Percentiles rank a stretch among this genome's conserved stretches.
phyloP scores from a whole-genome alignment of 2,329 filamentous ascomycete genomes.

The Fusarium nurragi region DNA sequence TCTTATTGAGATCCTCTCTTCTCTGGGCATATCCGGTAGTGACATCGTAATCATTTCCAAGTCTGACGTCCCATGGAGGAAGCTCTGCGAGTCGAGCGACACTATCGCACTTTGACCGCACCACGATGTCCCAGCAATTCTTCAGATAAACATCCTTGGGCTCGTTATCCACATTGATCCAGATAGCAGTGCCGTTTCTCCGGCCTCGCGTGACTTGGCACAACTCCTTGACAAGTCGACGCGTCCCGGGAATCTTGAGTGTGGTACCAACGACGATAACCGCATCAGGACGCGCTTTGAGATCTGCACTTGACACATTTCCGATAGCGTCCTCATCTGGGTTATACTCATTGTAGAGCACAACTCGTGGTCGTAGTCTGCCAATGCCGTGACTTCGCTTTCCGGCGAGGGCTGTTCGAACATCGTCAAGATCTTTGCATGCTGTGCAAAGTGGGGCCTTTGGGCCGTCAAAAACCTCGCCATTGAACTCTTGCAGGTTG shows the following conservation, averaged over 20 bases:
- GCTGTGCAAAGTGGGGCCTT: conserved; percentile 80
- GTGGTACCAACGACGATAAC: conserved; percentile 96
- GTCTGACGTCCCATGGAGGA: conserved; percentile 65
- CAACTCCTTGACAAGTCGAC: conserved; percentile 88
- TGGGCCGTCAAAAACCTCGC: conserved; percentile 82
- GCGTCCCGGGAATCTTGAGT: conserved; percentile 92
- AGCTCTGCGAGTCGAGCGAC: conserved; percentile 78
- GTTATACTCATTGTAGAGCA: conserved; percentile 97
- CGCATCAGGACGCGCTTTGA: conserved; percentile 86
- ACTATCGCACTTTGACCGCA: conserved; percentile 87
- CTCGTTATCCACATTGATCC: conserved; percentile 91
- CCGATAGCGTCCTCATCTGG: conserved; percentile 97
- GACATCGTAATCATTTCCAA: conserved; percentile 61
- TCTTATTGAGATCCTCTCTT: conserved; percentile 45
- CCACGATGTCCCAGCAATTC: conserved; percentile 91
- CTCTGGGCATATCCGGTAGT: conserved; percentile 41
- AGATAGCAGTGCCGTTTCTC: conserved; percentile 86
- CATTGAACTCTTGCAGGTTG: conserved; percentile 78
- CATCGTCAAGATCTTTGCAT: conserved; percentile 78
- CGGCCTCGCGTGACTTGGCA: conserved; percentile 86
- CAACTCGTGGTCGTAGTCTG: conserved; percentile 88
- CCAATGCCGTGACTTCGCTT: conserved; percentile 95
- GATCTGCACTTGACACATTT: conserved; percentile 84
- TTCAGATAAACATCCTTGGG: conserved; percentile 86
- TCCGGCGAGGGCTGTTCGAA: conserved; percentile 78